Conservation (phyloP, 2,329 filamentous ascomycete genomes). For the Epichloe glyceriae region DNA sequence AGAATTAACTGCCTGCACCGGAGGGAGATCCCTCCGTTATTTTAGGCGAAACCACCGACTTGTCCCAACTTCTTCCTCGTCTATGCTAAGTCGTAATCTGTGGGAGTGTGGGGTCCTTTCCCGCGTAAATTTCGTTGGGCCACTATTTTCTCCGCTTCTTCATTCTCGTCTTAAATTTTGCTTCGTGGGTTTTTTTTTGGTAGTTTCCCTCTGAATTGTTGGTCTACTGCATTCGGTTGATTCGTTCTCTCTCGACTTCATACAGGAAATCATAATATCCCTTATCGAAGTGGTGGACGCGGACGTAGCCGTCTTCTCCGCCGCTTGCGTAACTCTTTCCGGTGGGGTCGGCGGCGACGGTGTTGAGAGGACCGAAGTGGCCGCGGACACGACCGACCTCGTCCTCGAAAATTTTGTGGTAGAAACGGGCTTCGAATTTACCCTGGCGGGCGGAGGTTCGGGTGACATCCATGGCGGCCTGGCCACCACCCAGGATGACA, state of each 20-base stretch:
- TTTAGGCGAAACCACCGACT: neutral
- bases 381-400: slow-evolving; percentile 95
- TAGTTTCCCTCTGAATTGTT: neutral
- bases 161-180: neutral
- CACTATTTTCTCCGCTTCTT: neutral
- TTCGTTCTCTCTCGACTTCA: slow-evolving; percentile 84
- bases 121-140: neutral
- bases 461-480: slow-evolving; percentile 98
- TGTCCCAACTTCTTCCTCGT: neutral
- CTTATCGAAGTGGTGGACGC: slow-evolving; percentile 97
- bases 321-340: slow-evolving; percentile 90
- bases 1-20: neutral
- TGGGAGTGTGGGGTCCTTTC: neutral
- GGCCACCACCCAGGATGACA: slow-evolving; percentile 93
- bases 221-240: slow-evolving; percentile 30
- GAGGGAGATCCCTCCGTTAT: neutral
- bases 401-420: slow-evolving; percentile 99
- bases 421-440: slow-evolving; percentile 98
- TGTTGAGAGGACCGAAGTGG: slow-evolving; percentile 95
- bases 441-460: slow-evolving; percentile 87
- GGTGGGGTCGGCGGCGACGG: slow-evolving; percentile 82
- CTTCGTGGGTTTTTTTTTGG: neutral
- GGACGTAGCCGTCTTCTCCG: slow-evolving; percentile 96
- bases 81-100: neutral
- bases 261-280: slow-evolving; percentile 98